Percentiles rank a stretch among this genome's conserved stretches.
phyloP scores from a whole-genome alignment of 441 rosid genomes.

The Croton laevigatus region DNA sequence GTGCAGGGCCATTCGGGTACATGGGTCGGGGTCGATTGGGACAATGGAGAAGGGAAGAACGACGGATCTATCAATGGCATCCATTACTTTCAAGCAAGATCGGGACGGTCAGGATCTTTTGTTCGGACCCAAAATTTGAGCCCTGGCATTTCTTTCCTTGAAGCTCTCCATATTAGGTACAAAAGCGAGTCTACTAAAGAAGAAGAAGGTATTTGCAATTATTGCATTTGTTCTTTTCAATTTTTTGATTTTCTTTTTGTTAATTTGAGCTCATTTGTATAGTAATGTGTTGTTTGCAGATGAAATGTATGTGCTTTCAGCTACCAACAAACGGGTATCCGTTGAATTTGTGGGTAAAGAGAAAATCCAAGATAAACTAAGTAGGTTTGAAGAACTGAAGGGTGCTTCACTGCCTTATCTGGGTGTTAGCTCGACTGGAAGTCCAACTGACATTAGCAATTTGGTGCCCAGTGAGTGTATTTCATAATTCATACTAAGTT shows the following conservation, averaged over 20 bases:
- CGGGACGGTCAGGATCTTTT: slow-evolving; percentile 64
- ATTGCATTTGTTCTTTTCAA: not conserved
- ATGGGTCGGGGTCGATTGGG: slow-evolving; percentile 93
- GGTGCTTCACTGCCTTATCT: slow-evolving; percentile 65
- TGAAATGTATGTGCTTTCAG: slow-evolving; percentile 91
- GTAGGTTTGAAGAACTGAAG: slow-evolving; percentile 68
- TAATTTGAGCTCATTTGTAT: not conserved
- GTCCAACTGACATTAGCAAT: slow-evolving; percentile 39
- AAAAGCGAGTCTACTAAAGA: slow-evolving; percentile 52
- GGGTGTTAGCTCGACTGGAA: slow-evolving; percentile 72
- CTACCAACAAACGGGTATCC: slow-evolving; percentile 70
- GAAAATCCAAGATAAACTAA: slow-evolving; percentile 72
- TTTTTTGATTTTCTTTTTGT: not conserved
- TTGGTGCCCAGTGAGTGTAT: slow-evolving; percentile 55
- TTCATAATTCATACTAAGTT: not conserved
- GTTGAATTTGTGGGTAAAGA: slow-evolving; percentile 78
- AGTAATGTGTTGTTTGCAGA: slow-evolving; percentile 39
- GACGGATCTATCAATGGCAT: slow-evolving; percentile 72
- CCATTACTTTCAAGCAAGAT: slow-evolving; percentile 59
- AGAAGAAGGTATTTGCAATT: slow-evolving; percentile 54
- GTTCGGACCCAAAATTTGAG: slow-evolving; percentile 62
- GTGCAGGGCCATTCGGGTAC: slow-evolving; percentile 59
- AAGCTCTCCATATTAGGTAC: slow-evolving; percentile 69
- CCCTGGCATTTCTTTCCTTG: slow-evolving; percentile 56
- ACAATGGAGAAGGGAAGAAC: slow-evolving; percentile 68